phyloP scores from a whole-genome alignment of 2,329 filamentous ascomycete genomes.

The Zymoseptoria pseudotritici region DNA sequence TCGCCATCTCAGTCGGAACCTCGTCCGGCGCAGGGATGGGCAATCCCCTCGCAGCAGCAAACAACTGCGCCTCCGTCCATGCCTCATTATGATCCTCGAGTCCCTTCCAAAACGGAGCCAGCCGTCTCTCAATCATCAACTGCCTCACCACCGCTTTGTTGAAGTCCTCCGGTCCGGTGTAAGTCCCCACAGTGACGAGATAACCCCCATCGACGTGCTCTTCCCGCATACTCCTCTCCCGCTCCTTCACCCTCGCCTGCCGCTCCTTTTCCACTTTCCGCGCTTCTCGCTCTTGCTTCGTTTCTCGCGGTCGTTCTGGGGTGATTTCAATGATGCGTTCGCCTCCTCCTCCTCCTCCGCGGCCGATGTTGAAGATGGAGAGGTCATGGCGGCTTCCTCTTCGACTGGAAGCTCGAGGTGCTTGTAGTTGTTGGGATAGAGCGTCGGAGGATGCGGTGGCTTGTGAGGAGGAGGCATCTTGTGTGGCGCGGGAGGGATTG shows the following conservation, averaged over 20 bases:
- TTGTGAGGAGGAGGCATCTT: neutral
- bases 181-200: constrained; percentile 87
- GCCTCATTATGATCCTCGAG: constrained; percentile 79
- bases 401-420: constrained; percentile 9
- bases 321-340: constrained; percentile 44
- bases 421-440: neutral
- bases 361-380: constrained; percentile 49
- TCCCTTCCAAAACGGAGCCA: constrained; percentile 94
- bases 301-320: constrained; percentile 64
- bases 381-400: constrained; percentile 52
- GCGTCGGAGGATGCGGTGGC: constrained; percentile 19
- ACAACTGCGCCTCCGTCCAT: constrained; percentile 93
- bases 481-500: neutral
- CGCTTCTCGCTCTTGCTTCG: constrained; percentile 83
- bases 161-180: constrained; percentile 88
- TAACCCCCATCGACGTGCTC: constrained; percentile 93
- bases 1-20: constrained; percentile 61
- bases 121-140: constrained; percentile 85
- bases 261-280: constrained; percentile 78
- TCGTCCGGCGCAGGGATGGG: constrained; percentile 79
- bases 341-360: constrained; percentile 36
- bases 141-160: constrained; percentile 82
- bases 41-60: constrained; percentile 78
- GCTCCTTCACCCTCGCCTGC: constrained; percentile 66
- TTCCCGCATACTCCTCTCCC: constrained; percentile 81